A percentile compares a stretch with the other conserved stretches of the same genome.
These are phyloP conservation scores for Pachysandra terminalis DNA, from an alignment of 164 flowering plant species.

Conservation along the genomic window DNA sequence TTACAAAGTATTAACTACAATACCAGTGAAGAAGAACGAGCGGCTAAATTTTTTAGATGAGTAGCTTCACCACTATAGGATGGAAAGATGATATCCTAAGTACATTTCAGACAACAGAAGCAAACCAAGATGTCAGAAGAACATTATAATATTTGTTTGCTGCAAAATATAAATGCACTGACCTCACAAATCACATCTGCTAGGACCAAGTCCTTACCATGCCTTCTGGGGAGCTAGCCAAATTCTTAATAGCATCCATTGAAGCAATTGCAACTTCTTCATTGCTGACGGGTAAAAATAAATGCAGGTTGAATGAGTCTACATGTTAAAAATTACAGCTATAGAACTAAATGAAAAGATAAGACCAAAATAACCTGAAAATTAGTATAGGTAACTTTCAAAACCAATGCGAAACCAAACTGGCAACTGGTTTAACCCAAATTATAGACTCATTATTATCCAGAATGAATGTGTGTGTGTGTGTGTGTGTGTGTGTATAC, in stretches of 20 bases:
- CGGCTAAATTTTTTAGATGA: conserved; percentile 54
- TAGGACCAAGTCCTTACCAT: conserved; percentile 41
- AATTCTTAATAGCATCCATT: conserved; percentile 59
- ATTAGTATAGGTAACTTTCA: neutral
- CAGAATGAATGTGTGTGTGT: too few relatives aligned
- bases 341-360: neutral
- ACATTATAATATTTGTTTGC: neutral
- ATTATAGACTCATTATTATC: too few relatives aligned
- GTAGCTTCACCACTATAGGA: conserved; percentile 38
- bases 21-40: conserved; percentile 78
- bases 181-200: neutral
- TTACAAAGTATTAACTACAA: conserved; percentile 6
- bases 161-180: neutral
- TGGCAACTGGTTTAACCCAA: too few relatives aligned
- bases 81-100: conserved; percentile 70
- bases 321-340: neutral
- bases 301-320: conserved; percentile 6
- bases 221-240: conserved; percentile 61
- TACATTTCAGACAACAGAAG: conserved; percentile 5
- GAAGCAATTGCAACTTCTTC: conserved; percentile 72
- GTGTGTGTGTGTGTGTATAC: too few relatives aligned
- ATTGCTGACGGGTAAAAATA: conserved; percentile 39
- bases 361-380: neutral
- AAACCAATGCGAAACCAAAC: too few relatives aligned
- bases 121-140: conserved; percentile 7